Conservation (phyloP, 2,329 filamentous ascomycete species). For the Penicillium sp. region DNA sequence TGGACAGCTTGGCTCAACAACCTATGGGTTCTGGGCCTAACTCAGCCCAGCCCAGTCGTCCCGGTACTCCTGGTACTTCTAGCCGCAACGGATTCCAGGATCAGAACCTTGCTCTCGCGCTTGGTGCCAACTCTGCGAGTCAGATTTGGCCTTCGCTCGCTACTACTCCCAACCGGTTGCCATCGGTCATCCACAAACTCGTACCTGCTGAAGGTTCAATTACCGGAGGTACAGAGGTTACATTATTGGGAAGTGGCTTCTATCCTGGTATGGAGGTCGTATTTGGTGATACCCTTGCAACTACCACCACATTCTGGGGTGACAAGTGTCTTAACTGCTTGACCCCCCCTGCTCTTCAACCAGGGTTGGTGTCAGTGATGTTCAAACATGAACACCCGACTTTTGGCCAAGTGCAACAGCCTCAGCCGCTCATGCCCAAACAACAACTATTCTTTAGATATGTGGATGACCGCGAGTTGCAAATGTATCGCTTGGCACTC, state of each 20-base stretch:
- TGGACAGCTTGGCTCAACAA: slow-evolving; percentile 64
- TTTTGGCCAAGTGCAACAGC: slow-evolving; percentile 46
- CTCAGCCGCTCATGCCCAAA: slow-evolving; percentile 46
- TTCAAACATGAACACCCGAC: slow-evolving; percentile 59
- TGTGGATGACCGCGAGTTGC: slow-evolving; percentile 49
- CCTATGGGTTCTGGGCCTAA: slow-evolving; percentile 69
- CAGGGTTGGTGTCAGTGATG: slow-evolving; percentile 69
- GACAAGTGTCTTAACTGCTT: slow-evolving; percentile 76
- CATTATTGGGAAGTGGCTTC: slow-evolving; percentile 77
- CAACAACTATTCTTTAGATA: slow-evolving; percentile 67
- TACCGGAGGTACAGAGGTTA: slow-evolving; percentile 82
- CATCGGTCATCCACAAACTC: slow-evolving; percentile 73
- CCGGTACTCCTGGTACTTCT: slow-evolving; percentile 64
- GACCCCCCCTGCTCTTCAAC: slow-evolving; percentile 66
- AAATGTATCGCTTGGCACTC: slow-evolving; percentile 46
- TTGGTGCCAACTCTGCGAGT: slow-evolving; percentile 48
- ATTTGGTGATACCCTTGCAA: slow-evolving; percentile 70
- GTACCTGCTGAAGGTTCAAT: slow-evolving; percentile 80
- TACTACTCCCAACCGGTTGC: slow-evolving; percentile 51
- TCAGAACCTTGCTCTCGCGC: slow-evolving; percentile 26
- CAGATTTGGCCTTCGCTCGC: slow-evolving; percentile 54
- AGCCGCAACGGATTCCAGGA: slow-evolving; percentile 45
- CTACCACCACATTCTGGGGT: slow-evolving; percentile 78
- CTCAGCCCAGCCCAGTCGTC: slow-evolving; percentile 72
- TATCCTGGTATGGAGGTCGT: slow-evolving; percentile 77